A percentile compares a stretch with the other conserved stretches of the same genome.
phyloP scores from a whole-genome alignment of 2,329 filamentous ascomycete species.

The Orbilia brochopaga region DNA sequence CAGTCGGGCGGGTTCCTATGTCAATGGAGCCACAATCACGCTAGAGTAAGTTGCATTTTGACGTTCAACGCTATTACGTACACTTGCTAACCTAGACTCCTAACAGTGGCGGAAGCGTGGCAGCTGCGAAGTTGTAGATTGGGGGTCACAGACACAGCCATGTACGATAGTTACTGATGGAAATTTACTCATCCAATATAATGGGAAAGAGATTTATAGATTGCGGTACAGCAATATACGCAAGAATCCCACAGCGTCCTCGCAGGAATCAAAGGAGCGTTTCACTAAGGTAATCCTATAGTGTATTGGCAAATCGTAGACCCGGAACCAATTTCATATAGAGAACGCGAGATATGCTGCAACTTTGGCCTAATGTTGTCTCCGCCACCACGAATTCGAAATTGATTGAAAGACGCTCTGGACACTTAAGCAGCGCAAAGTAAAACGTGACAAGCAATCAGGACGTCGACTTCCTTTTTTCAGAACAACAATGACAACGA shows the following conservation, averaged over 20 bases:
- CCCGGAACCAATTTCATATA: no score
- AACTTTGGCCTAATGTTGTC: no score
- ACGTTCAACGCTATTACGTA: background rate
- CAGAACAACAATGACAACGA: background rate
- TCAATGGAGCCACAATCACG: constrained; percentile 70
- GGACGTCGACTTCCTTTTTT: constrained; percentile 4
- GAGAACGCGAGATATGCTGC: no score
- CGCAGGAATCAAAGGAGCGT: no score
- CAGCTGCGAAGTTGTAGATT: constrained; percentile 59
- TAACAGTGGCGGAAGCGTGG: constrained; percentile 57
- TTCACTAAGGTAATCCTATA: no score
- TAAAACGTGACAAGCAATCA: background rate
- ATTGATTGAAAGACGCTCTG: no score
- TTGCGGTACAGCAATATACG: no score
- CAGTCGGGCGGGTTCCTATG: constrained; percentile 70
- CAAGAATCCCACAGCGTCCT: no score
- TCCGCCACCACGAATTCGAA: no score
- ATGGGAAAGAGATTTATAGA: background rate
- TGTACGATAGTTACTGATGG: constrained; percentile 21
- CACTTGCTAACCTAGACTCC: constrained; percentile 62
- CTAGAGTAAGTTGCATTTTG: constrained; percentile 60
- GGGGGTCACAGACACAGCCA: constrained; percentile 29
- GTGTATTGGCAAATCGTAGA: no score
- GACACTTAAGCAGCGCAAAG: background rate
- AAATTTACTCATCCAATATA: background rate